A percentile compares a stretch with the other conserved stretches of the same genome.
phyloP scores from a whole-genome alignment of 768 basidiomycete species.

The Collybia nuda region DNA sequence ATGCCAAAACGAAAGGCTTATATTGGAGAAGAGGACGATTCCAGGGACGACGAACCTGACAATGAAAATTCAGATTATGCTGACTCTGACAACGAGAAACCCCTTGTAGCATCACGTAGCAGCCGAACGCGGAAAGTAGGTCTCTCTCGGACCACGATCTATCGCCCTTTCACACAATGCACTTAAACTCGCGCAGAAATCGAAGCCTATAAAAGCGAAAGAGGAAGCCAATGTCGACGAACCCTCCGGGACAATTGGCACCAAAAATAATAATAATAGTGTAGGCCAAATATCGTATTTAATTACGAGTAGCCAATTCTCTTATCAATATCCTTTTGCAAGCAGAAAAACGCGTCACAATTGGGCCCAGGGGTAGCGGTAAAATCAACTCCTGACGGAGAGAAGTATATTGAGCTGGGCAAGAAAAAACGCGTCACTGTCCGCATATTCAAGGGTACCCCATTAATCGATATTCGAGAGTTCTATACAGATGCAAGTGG shows the following conservation, averaged over 20 bases:
- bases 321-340: neutral
- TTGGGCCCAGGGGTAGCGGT: conserved; percentile 18
- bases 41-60: neutral
- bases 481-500: conserved; percentile 50
- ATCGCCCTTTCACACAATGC: conserved; percentile 4
- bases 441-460: conserved; percentile 44
- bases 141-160: neutral
- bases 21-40: conserved; percentile 5
- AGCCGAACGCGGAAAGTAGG: conserved; percentile 7
- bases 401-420: conserved; percentile 68
- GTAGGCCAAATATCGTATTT: neutral
- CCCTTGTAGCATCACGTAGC: conserved; percentile 1
- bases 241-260: conserved; percentile 16
- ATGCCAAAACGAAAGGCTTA: conserved; percentile 28
- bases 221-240: conserved; percentile 15
- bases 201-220: conserved; percentile 5
- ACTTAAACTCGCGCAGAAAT: conserved; percentile 11
- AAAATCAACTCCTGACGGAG: conserved; percentile 32
- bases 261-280: neutral
- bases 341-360: conserved; percentile 9
- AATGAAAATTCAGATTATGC: conserved; percentile 6
- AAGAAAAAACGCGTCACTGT: conserved; percentile 72
- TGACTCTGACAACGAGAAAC: conserved; percentile 1
- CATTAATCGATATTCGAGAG: conserved; percentile 73
- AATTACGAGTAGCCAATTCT: neutral